Conservation (phyloP, 768 basidiomycete species). For the Auriculariales sp. region DNA sequence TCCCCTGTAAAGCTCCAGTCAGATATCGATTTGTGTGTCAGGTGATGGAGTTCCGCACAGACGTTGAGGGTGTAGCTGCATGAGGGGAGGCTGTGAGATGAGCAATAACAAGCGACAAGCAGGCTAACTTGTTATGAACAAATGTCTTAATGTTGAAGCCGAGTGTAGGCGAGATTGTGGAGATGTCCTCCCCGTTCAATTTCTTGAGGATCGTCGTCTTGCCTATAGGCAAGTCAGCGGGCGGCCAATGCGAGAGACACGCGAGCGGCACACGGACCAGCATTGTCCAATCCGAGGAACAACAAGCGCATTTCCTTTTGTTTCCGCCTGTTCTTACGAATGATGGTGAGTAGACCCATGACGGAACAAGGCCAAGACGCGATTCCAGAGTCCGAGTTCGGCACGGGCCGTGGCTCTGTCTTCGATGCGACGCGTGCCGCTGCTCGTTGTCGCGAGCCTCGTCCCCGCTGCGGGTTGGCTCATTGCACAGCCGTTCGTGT, state of each 20-base stretch:
- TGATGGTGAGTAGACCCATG: slow-evolving; percentile 95
- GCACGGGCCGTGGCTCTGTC: too few species aligned
- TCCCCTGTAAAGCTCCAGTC: slow-evolving; percentile 54
- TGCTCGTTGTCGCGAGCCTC: slow-evolving; percentile 38
- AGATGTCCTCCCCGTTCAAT: slow-evolving; percentile 84
- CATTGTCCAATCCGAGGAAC: slow-evolving; percentile 50
- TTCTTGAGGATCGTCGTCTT: slow-evolving; percentile 98
- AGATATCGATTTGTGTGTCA: not conserved
- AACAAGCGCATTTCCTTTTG: slow-evolving; percentile 94
- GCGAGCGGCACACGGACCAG: not conserved
- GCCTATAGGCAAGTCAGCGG: slow-evolving; percentile 90
- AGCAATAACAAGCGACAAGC: slow-evolving; percentile 8
- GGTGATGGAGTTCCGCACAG: slow-evolving; percentile 13
- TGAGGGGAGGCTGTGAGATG: slow-evolving; percentile 11
- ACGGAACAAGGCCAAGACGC: not conserved
- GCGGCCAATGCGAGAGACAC: slow-evolving; percentile 28
- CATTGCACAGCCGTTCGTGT: slow-evolving; percentile 52
- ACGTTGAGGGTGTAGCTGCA: slow-evolving; percentile 29
- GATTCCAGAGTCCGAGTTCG: too few species aligned
- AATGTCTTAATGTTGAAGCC: slow-evolving; percentile 99
- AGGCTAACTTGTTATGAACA: slow-evolving; percentile 71
- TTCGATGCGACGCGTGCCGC: slow-evolving; percentile 15
- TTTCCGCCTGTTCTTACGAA: slow-evolving; percentile 88
- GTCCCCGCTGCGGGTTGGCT: slow-evolving; percentile 63
- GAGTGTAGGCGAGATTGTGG: slow-evolving; percentile 77